These are phyloP conservation scores for Fusarium verrucosum DNA, from an alignment of 2,329 filamentous ascomycete species.

Conservation along the genomic window DNA sequence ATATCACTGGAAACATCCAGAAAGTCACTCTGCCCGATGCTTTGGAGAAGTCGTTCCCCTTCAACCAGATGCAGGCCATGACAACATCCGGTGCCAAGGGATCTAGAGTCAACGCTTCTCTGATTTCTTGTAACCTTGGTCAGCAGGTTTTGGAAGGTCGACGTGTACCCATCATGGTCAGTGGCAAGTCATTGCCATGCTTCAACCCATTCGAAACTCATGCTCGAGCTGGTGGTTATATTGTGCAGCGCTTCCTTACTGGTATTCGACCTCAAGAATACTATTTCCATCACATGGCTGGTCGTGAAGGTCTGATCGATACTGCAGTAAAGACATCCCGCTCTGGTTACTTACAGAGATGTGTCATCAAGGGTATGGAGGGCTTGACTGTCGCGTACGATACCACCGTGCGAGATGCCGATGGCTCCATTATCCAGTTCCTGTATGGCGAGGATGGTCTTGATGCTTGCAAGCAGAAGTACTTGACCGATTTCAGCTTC, in stretches of 20 bases:
- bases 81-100: conserved; percentile 97
- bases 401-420: conserved; percentile 90
- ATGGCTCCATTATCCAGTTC: conserved; percentile 94
- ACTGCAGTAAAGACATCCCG: conserved; percentile 98
- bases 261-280: conserved; percentile 97
- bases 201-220: conserved; percentile 93
- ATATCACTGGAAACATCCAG: conserved; percentile 82
- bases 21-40: conserved; percentile 80
- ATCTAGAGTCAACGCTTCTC: conserved; percentile 89
- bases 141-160: conserved; percentile 96
- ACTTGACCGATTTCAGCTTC: conserved; percentile 90
- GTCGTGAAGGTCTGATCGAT: conserved; percentile 97
- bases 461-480: conserved; percentile 93
- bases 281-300: conserved; percentile 99
- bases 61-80: conserved; percentile 99
- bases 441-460: conserved; percentile 96
- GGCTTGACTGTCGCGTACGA: conserved; percentile 93
- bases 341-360: conserved; percentile 95
- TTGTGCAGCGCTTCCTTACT: conserved; percentile 96
- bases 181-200: conserved; percentile 93
- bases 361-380: conserved; percentile 98
- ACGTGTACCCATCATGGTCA: conserved; percentile 96
- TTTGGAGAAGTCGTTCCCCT: conserved; percentile 90
- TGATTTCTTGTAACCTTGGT: conserved; percentile 97
- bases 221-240: conserved; percentile 89